Conservation (phyloP, 495 filamentous ascomycete species). For the Xylaria castorea region DNA sequence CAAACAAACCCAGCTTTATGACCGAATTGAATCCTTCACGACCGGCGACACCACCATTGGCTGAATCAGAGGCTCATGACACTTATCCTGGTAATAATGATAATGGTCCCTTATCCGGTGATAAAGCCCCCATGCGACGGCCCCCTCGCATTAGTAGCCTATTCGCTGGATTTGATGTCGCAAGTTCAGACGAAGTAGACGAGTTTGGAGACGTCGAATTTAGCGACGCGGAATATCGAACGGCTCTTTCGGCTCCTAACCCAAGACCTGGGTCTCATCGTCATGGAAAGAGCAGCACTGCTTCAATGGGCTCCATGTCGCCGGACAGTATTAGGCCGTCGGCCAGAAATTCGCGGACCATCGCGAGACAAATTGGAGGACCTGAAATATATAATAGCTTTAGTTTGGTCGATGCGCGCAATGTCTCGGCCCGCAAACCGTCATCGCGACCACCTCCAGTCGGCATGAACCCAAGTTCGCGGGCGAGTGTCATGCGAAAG, state of each 20-base stretch:
- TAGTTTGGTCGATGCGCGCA: slow-evolving; percentile 44
- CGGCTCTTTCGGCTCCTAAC: slow-evolving; percentile 67
- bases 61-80: slow-evolving; percentile 59
- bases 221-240: slow-evolving; percentile 69
- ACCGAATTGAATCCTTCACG: slow-evolving; percentile 55
- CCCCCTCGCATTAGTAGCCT: slow-evolving; percentile 80
- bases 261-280: slow-evolving; percentile 44
- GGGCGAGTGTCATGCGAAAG: slow-evolving; percentile 57
- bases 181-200: slow-evolving; percentile 63
- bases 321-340: slow-evolving; percentile 43
- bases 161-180: slow-evolving; percentile 79
- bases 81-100: slow-evolving; percentile 84
- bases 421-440: slow-evolving; percentile 39
- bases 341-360: slow-evolving; percentile 34
- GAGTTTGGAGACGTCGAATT: slow-evolving; percentile 66
- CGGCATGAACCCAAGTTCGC: slow-evolving; percentile 40
- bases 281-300: slow-evolving; percentile 46
- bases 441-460: slow-evolving; percentile 40
- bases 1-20: slow-evolving; percentile 50
- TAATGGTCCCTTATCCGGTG: slow-evolving; percentile 72
- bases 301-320: slow-evolving; percentile 33
- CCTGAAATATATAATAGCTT: slow-evolving; percentile 39
- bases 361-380: slow-evolving; percentile 35
- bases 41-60: slow-evolving; percentile 38
- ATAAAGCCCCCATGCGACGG: slow-evolving; percentile 67